Percentiles rank a stretch among this genome's conserved stretches.
Evolutionary conservation across 2,329 filamentous ascomycete species (phyloP).

Genomic region (Fusarium napiforme): DNA sequence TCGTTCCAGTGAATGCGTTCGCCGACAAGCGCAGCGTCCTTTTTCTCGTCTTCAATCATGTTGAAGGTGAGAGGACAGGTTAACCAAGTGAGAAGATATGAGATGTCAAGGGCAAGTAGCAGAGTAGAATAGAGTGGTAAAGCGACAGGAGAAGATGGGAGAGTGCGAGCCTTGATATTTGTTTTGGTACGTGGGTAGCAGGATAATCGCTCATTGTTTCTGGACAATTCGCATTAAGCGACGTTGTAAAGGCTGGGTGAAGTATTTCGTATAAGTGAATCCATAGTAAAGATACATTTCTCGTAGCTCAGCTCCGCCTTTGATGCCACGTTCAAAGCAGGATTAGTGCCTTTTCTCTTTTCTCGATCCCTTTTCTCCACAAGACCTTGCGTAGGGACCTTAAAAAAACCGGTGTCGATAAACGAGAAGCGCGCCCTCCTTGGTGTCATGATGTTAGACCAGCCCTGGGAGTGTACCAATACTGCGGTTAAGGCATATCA

Average conservation of each 20-base stretch:
- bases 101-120: too few species aligned
- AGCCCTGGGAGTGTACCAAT: not conserved
- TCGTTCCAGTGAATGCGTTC: constrained; percentile 11
- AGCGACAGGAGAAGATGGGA: not conserved
- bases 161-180: not conserved
- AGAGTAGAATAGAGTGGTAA: not conserved
- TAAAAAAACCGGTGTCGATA: not conserved
- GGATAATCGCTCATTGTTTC: not conserved
- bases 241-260: not conserved
- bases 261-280: not conserved
- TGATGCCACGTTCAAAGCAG: not conserved
- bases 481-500: not conserved
- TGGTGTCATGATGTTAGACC: not conserved
- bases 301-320: not conserved
- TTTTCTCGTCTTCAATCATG: constrained; percentile 10
- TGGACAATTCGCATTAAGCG: not conserved
- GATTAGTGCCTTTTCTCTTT: not conserved
- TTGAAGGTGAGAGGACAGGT: not conserved
- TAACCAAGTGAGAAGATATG: not conserved
- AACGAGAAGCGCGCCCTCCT: not conserved
- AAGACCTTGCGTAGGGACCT: not conserved
- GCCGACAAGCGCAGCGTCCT: not conserved
- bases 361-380: not conserved
- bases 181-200: not conserved
- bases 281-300: not conserved